phyloP scores from a whole-genome alignment of 352 stramenopile species.

The Halophytophthora batemanensis region DNA sequence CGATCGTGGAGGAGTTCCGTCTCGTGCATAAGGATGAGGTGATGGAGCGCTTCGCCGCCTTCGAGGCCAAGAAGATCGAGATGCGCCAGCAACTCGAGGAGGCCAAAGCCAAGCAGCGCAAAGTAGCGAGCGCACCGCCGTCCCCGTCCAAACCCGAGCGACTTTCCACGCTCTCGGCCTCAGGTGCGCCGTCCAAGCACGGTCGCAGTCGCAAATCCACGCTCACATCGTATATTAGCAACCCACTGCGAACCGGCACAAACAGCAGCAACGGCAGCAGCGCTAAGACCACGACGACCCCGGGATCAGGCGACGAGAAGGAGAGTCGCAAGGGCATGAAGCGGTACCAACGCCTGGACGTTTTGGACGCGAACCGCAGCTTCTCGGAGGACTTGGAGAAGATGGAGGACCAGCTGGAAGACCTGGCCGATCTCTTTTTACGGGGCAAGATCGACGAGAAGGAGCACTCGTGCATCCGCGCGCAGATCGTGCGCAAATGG shows the following conservation, averaged over 20 bases:
- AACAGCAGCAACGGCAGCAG: constrained; percentile 25
- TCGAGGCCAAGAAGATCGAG: constrained; percentile 83
- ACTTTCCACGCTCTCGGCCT: constrained; percentile 43
- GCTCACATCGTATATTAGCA: constrained; percentile 68
- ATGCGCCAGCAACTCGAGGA: constrained; percentile 81
- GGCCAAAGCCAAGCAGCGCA: constrained; percentile 50
- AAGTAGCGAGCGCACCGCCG: constrained; percentile 35
- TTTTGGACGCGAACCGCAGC: constrained; percentile 60
- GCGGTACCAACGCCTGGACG: constrained; percentile 69
- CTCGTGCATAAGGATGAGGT: constrained; percentile 80
- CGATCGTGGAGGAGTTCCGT: constrained; percentile 71
- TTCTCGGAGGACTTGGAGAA: constrained; percentile 67
- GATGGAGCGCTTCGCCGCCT: constrained; percentile 74
- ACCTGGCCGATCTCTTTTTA: constrained; percentile 64
- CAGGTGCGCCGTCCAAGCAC: constrained; percentile 21
- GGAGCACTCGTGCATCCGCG: constrained; percentile 80
- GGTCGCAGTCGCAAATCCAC: constrained; percentile 25
- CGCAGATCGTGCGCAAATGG: constrained; percentile 80
- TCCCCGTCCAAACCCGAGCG: constrained; percentile 60
- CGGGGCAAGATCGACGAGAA: constrained; percentile 84
- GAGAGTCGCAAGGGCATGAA: constrained; percentile 35
- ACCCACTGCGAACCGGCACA: constrained; percentile 41
- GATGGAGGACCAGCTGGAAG: constrained; percentile 81
- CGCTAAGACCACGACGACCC: constrained; percentile 2
- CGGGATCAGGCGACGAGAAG: constrained; percentile 31